Evolutionary conservation across 2,329 filamentous ascomycete genomes (phyloP).

Genomic region (Aureobasidium zeae): DNA sequence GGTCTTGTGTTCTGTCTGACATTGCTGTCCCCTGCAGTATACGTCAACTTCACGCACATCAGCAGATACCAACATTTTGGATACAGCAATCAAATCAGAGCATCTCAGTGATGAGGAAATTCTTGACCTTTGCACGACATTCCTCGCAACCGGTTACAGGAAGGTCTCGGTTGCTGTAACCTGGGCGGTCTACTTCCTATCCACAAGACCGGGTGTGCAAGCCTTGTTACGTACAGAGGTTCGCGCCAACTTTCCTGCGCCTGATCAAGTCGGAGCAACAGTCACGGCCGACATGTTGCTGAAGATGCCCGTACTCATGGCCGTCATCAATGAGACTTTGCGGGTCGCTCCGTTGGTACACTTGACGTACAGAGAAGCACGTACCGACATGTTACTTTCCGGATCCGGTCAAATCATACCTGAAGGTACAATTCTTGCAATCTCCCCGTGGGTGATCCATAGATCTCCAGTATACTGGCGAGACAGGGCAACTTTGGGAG

Average conservation of each 20-base stretch:
- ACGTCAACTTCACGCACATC: background rate
- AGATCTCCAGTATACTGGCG: slow-evolving; percentile 5
- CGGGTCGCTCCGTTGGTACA: background rate
- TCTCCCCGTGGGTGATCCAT: slow-evolving; percentile 11
- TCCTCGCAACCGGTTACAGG: slow-evolving; percentile 1
- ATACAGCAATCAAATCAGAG: slow-evolving; percentile 2
- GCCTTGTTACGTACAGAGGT: slow-evolving; percentile 5
- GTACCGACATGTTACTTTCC: background rate
- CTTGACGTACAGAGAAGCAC: slow-evolving; percentile 5
- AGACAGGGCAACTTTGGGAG: background rate
- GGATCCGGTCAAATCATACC: slow-evolving; percentile 4
- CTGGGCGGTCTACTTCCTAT: slow-evolving; percentile 6
- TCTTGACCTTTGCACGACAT: slow-evolving; percentile 2
- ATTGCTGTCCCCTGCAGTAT: background rate
- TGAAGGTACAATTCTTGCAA: background rate
- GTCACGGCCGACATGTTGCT: background rate
- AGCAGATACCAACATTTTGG: slow-evolving; percentile 6
- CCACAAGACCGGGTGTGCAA: slow-evolving; percentile 4
- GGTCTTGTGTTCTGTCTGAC: background rate
- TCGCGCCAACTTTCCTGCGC: background rate
- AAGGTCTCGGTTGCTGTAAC: slow-evolving; percentile 1
- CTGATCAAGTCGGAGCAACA: background rate
- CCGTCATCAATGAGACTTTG: slow-evolving; percentile 6
- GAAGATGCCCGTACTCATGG: slow-evolving; percentile 1
- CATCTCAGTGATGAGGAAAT: slow-evolving; percentile 1